Evolutionary conservation across 306 rosid species (phyloP), one percentile per base, ranked within the genome.

Genomic region (Pueraria montana): DNA sequence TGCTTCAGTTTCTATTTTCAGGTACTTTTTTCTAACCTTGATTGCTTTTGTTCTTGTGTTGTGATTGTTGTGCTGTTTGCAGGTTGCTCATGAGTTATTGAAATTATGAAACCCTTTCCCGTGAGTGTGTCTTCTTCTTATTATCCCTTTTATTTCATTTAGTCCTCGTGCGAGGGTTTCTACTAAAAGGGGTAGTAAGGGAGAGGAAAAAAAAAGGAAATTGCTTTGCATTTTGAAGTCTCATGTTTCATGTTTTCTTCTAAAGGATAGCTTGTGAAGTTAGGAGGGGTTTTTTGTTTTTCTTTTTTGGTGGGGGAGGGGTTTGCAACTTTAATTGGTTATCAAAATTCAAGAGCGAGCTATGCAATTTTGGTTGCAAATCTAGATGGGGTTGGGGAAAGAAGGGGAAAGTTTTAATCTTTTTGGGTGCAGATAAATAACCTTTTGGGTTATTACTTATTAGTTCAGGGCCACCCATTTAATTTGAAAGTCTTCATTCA

Each of bases 1-100:
- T 20, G 23, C 82, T 40, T 80, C 76, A n/a, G 55, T 38, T 78
- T 80, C 78, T 66, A 9, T 32, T 32, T 12, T 52, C 81, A 87
- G 97, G 97, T 94, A 68, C 79, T 50, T 78, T 50, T 78, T 81
- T 81, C 52, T 55, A 0, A 6, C 71, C 49, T 78, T 67, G 0
- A 8, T 84, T 84, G 32, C 4, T 77, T 49, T 30, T 81, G 42
- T 80, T 68, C 55, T 74, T 78, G 10, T 76, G 4, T 72, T 26
- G 0, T 38, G 21, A 23, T 46, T 49, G 59, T 72, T 17, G 0
- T 83, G 59, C 64, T 84, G 8, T 30, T 83, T 80, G 0, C 8
- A 49, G 1, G 2, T 69, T 76, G 75, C 61, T 40, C 71, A 23
- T 63, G 11, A 6, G n/a, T n/a, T n/a, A 27, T 14, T 45, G 42